Conservation (phyloP, 805 yeast genomes). For the Grigorovia humatica region DNA sequence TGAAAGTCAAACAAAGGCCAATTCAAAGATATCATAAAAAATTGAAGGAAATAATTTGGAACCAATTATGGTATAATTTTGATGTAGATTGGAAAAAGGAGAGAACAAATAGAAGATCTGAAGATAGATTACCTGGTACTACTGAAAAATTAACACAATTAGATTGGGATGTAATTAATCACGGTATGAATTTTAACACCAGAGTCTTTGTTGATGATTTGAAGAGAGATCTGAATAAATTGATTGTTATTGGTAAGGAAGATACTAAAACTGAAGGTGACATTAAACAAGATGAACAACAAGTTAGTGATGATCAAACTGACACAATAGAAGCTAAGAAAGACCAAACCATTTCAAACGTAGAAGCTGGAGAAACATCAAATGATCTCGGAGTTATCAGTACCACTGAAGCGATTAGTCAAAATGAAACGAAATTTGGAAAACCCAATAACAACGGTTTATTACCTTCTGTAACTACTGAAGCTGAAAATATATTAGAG, state of each 20-base stretch:
- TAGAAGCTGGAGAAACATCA: not conserved
- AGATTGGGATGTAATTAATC: slow-evolving; percentile 8
- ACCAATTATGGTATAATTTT: slow-evolving; percentile 21
- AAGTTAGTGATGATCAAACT: no score
- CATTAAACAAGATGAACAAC: not conserved
- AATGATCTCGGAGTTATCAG: no score
- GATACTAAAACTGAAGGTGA: not conserved
- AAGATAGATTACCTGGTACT: not conserved
- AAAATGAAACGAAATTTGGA: not conserved
- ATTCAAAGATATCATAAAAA: slow-evolving; percentile 18
- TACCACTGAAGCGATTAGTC: no score
- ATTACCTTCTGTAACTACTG: not conserved
- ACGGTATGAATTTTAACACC: slow-evolving; percentile 5
- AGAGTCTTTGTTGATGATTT: slow-evolving; percentile 1
- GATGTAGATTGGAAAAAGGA: slow-evolving; percentile 20
- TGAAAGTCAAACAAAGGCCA: slow-evolving; percentile 19
- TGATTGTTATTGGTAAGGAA: not conserved
- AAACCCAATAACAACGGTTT: not conserved
- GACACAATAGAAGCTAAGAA: no score
- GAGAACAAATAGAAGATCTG: slow-evolving; percentile 11
- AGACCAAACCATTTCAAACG: no score
- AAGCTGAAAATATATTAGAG: slow-evolving; percentile 9
- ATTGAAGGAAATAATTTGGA: slow-evolving; percentile 23
- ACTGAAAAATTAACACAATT: slow-evolving; percentile 3
- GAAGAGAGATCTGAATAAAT: not conserved